Evolutionary conservation across 495 filamentous ascomycete species (phyloP).

Genomic region (Mycothermus thermophilus): DNA sequence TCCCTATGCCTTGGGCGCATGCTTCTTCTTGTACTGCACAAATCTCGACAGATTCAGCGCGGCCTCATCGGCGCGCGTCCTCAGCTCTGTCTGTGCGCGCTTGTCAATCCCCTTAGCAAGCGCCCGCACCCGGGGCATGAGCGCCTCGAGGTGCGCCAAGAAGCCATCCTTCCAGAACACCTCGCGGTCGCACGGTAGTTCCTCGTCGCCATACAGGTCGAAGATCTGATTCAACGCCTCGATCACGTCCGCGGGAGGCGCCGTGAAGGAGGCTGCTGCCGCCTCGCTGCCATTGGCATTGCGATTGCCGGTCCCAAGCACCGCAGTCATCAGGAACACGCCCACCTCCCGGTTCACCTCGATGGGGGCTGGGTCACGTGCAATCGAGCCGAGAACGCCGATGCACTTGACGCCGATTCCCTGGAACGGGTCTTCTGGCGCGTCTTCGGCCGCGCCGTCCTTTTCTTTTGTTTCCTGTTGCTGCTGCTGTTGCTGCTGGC

Average conservation of each 20-base stretch:
- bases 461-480: conserved; percentile 11
- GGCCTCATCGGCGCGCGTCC: conserved; percentile 42
- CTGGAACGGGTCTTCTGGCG: conserved; percentile 32
- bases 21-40: conserved; percentile 45
- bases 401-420: conserved; percentile 45
- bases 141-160: conserved; percentile 40
- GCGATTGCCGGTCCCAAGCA: conserved; percentile 28
- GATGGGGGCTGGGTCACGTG: conserved; percentile 30
- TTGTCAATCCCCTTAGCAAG: conserved; percentile 44
- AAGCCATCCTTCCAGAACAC: conserved; percentile 50
- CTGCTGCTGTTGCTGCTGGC: conserved; percentile 6
- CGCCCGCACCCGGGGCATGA: conserved; percentile 34
- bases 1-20: conserved; percentile 20
- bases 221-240: conserved; percentile 48
- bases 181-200: conserved; percentile 37
- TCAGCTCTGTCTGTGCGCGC: conserved; percentile 35
- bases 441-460: conserved; percentile 15
- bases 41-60: conserved; percentile 43
- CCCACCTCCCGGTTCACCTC: conserved; percentile 42
- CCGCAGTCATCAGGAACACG: conserved; percentile 38
- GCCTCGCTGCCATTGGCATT: background rate
- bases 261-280: conserved; percentile 4
- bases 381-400: conserved; percentile 45
- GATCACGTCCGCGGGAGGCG: conserved; percentile 35
- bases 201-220: conserved; percentile 48